Percentiles rank a stretch among this genome's conserved stretches.
These are phyloP conservation scores for Didymellaceae sp. DNA, from an alignment of 2,329 filamentous ascomycete species.

Conservation along the genomic window DNA sequence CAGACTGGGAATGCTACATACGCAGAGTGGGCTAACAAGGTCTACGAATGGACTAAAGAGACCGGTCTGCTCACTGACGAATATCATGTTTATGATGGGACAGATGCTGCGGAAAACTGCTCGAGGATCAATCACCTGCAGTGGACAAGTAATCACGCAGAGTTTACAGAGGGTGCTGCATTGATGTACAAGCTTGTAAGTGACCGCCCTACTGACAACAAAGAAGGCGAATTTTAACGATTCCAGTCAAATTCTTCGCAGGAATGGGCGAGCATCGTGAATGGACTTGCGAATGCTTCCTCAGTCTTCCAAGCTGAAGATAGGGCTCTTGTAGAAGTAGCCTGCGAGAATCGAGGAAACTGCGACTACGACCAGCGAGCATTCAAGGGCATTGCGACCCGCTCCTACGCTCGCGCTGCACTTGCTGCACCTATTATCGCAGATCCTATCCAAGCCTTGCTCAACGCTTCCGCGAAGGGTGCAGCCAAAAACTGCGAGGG, in stretches of 20 bases:
- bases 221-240: neutral
- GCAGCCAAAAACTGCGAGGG: slow-evolving; percentile 26
- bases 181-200: slow-evolving; percentile 58
- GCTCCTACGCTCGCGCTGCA: slow-evolving; percentile 33
- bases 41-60: slow-evolving; percentile 61
- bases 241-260: slow-evolving; percentile 30
- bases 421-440: slow-evolving; percentile 26
- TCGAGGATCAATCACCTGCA: slow-evolving; percentile 54
- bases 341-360: slow-evolving; percentile 64
- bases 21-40: slow-evolving; percentile 66
- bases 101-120: slow-evolving; percentile 53
- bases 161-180: slow-evolving; percentile 58
- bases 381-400: slow-evolving; percentile 60
- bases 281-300: slow-evolving; percentile 39
- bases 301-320: slow-evolving; percentile 53
- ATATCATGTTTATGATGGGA: slow-evolving; percentile 60
- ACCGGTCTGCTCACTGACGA: slow-evolving; percentile 57
- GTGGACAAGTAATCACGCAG: slow-evolving; percentile 59
- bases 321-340: slow-evolving; percentile 69
- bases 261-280: slow-evolving; percentile 31
- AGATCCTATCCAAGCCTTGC: slow-evolving; percentile 20
- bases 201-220: too few relatives aligned
- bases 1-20: slow-evolving; percentile 65
- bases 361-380: slow-evolving; percentile 71
- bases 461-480: slow-evolving; percentile 30